phyloP scores from a whole-genome alignment of 2,329 filamentous ascomycete species.

The Colletotrichum viniferum region DNA sequence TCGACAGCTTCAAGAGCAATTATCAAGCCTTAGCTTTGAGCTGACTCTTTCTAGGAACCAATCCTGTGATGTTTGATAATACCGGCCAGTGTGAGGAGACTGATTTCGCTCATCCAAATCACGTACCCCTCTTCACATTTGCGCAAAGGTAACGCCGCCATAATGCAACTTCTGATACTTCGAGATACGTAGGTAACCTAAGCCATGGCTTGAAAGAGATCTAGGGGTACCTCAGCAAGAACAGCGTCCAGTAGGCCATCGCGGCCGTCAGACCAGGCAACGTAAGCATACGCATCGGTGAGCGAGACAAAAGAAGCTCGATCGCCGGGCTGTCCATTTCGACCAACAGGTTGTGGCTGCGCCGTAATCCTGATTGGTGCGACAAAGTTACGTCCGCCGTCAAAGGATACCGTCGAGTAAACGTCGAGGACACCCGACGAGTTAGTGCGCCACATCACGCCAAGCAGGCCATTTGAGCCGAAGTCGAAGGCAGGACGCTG shows the following conservation, averaged over 20 bases:
- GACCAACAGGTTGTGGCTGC: background rate
- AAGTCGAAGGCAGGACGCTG: background rate
- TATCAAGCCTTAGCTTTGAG: background rate
- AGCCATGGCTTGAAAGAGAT: background rate
- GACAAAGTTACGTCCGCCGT: background rate
- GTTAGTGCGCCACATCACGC: background rate
- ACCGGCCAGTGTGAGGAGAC: background rate
- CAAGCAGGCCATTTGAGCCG: background rate
- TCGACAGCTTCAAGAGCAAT: rapidly evolving
- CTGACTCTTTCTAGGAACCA: background rate
- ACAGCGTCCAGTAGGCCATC: background rate
- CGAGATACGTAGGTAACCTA: background rate
- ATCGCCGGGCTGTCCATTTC: background rate
- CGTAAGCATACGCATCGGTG: background rate
- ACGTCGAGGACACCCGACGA: background rate
- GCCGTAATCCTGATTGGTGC: background rate
- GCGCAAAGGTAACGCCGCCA: background rate
- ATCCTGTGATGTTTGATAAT: background rate
- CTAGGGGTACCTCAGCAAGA: background rate
- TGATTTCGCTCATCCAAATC: background rate
- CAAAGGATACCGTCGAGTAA: background rate
- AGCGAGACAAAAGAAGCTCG: background rate
- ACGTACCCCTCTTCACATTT: background rate
- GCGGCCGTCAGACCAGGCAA: background rate
- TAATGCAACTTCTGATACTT: background rate